Evolutionary conservation across 768 basidiomycete species (phyloP).

Genomic region (Suillus discolor): DNA sequence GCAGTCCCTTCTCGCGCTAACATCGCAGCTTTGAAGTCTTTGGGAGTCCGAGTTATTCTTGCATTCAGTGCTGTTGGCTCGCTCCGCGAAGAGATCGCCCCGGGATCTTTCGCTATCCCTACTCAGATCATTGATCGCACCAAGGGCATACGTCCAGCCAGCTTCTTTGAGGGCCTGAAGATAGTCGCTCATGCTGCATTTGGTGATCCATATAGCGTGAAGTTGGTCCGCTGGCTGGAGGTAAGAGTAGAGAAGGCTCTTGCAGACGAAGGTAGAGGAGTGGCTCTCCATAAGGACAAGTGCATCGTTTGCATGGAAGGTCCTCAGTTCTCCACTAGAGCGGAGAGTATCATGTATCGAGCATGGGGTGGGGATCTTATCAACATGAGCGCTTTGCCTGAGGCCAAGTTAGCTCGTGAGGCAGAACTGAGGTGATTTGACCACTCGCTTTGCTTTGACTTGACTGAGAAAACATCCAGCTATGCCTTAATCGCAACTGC

Average conservation of each 20-base stretch:
- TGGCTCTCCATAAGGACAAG: slow-evolving; percentile 78
- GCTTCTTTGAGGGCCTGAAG: slow-evolving; percentile 81
- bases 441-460: neutral
- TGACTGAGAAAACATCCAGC: slow-evolving; percentile 41
- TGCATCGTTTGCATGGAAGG: slow-evolving; percentile 97
- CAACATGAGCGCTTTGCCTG: slow-evolving; percentile 97
- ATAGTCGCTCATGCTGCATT: slow-evolving; percentile 94
- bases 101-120: slow-evolving; percentile 88
- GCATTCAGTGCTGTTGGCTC: slow-evolving; percentile 97
- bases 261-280: slow-evolving; percentile 55
- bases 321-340: slow-evolving; percentile 96
- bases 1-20: slow-evolving; percentile 86
- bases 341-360: slow-evolving; percentile 94
- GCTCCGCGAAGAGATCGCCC: slow-evolving; percentile 88
- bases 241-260: slow-evolving; percentile 64
- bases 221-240: slow-evolving; percentile 68
- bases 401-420: slow-evolving; percentile 96
- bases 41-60: slow-evolving; percentile 87
- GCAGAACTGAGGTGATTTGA: slow-evolving; percentile 79
- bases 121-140: slow-evolving; percentile 96
- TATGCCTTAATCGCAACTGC: slow-evolving; percentile 90
- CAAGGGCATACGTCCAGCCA: slow-evolving; percentile 86
- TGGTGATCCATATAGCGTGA: slow-evolving; percentile 84
- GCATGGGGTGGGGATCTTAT: slow-evolving; percentile 92
- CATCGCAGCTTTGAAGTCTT: slow-evolving; percentile 91